Evolutionary conservation across 164 flowering plant genomes (phyloP), one percentile per base, ranked within the genome.

Genomic region (Tetracentron sinense): DNA sequence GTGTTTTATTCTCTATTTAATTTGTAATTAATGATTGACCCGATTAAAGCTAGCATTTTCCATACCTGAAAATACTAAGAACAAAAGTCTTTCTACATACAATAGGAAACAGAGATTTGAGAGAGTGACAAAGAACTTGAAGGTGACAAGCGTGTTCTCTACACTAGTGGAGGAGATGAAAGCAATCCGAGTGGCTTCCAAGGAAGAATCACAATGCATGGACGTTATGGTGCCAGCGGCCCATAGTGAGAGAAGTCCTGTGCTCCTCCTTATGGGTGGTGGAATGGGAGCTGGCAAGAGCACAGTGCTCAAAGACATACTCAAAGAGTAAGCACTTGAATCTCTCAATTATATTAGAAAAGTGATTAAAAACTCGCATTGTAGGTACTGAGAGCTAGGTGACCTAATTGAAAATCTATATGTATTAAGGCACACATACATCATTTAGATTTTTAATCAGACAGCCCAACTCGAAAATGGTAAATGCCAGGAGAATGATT

Each of bases 201-300:
- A 70, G 5, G 80, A 73, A 2, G 88, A 78, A 2, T 60, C 82
- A 0, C 61, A 74, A 10, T 74, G 80, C 47, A 85, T 83, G 12
- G 87, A 86, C 0, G 85, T 88, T 57, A 88, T 86, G 96, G 83
- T 70, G 16, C 95, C 97, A 20, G 85, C 74, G 48, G 89, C 93
- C 5, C 89, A 69, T 46, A 83, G 79, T 50, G 68, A 86, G 54
- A 72, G 99, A 53, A 88, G 97, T 46, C 99, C 99, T 0, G 87
- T 94, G 11, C 83, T 94, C 33, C 90, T 94, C 23, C 76, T 94
- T 19, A 86, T 94, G 99, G 99, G 99, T 53, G 99, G 99, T 60
- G 99, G 99, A 6, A 94, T 94, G 99, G 99, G 99, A 2, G 99
- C 96, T 23, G 99, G 99, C 71, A 94, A 91, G 75, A 94, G 99